A percentile compares a stretch with the other conserved stretches of the same genome.
Conservation (phyloP, 768 basidiomycete genomes). For the Hydnum rufescens region DNA sequence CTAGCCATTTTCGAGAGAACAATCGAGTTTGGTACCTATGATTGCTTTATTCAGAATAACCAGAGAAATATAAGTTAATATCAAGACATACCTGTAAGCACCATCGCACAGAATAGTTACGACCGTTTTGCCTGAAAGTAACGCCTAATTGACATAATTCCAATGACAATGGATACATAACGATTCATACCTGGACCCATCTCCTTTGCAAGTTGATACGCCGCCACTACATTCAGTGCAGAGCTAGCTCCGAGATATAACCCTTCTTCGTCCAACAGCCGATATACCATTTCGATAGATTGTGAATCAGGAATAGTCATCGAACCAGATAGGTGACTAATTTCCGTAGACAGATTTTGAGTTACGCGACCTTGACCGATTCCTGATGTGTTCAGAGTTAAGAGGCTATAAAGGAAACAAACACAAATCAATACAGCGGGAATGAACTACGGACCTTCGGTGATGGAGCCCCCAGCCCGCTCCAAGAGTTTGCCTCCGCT, state of each 20-base stretch:
- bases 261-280: slow-evolving; percentile 79
- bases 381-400: slow-evolving; percentile 26
- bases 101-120: slow-evolving; percentile 89
- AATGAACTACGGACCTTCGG: slow-evolving; percentile 42
- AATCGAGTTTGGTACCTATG: slow-evolving; percentile 66
- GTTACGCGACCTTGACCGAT: slow-evolving; percentile 97
- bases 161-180: background rate
- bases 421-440: background rate
- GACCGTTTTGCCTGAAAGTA: slow-evolving; percentile 45
- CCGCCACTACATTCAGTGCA: slow-evolving; percentile 88
- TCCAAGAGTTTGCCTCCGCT: slow-evolving; percentile 64
- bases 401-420: slow-evolving; percentile 1
- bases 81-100: slow-evolving; percentile 51
- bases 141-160: background rate
- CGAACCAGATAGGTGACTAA: slow-evolving; percentile 61
- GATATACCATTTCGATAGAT: slow-evolving; percentile 84
- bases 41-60: background rate
- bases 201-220: slow-evolving; percentile 66
- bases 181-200: slow-evolving; percentile 51
- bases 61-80: background rate
- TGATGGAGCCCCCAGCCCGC: slow-evolving; percentile 70
- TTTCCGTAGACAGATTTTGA: slow-evolving; percentile 67
- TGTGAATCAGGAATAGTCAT: slow-evolving; percentile 75
- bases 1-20: slow-evolving; percentile 86
- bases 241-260: slow-evolving; percentile 88